Conservation (phyloP, 1,284 basidiomycete genomes). For the Coniferiporia sulphurascens region DNA sequence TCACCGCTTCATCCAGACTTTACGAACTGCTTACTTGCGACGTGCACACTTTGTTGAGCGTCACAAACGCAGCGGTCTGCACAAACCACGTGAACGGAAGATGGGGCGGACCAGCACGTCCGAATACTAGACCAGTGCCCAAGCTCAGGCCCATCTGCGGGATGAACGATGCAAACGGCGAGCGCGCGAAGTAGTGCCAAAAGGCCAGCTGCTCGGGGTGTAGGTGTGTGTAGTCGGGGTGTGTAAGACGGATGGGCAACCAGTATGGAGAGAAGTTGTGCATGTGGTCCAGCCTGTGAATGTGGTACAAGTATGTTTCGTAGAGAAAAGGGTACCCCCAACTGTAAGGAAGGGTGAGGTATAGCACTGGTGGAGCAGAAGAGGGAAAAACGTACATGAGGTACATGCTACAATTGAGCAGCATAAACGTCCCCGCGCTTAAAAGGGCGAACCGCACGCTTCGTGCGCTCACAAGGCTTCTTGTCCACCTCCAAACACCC, state of each 20-base stretch:
- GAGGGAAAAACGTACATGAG: constrained; percentile 57
- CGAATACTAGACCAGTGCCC: constrained; percentile 62
- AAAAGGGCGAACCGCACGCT: constrained; percentile 67
- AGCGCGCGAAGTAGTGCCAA: constrained; percentile 44
- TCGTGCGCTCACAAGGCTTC: constrained; percentile 45
- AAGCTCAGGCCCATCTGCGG: constrained; percentile 71
- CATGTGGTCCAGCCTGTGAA: constrained; percentile 87
- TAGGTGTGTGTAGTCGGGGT: constrained; percentile 35
- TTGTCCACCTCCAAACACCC: constrained; percentile 22
- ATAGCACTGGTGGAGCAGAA: constrained; percentile 9
- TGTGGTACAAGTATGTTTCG: constrained; percentile 92
- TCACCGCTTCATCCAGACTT: not conserved
- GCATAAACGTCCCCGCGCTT: constrained; percentile 66
- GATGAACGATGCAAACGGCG: constrained; percentile 65
- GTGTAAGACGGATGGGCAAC: constrained; percentile 86
- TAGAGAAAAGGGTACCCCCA: constrained; percentile 93
- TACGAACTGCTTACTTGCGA: constrained; percentile 64
- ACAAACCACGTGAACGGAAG: constrained; percentile 86
- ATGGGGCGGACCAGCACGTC: constrained; percentile 37
- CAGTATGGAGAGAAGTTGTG: constrained; percentile 99
- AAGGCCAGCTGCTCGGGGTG: constrained; percentile 28
- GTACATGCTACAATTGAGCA: constrained; percentile 67
- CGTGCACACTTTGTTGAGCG: constrained; percentile 98
- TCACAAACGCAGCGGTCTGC: constrained; percentile 87
- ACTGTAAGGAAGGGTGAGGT: constrained; percentile 36